Percentiles rank a stretch among this genome's conserved stretches.
These are phyloP conservation scores for Lanmaoa pseudosensibilis DNA, from an alignment of 768 basidiomycete species.

Conservation along the genomic window DNA sequence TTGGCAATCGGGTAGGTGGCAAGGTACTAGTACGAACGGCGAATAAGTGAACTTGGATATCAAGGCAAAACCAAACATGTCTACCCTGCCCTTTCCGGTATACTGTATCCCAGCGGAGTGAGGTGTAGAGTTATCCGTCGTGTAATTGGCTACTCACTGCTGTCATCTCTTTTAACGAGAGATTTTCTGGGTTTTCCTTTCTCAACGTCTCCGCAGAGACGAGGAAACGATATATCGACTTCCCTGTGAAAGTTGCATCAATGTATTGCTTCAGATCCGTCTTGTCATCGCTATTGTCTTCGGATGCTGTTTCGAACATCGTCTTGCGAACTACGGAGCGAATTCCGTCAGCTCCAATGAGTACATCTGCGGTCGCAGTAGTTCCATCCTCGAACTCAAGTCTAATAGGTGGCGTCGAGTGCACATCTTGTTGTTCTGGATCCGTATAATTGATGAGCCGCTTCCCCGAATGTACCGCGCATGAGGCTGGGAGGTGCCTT, in stretches of 20 bases:
- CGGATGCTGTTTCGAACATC: slow-evolving; percentile 20
- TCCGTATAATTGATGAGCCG: slow-evolving; percentile 19
- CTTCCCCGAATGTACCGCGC: slow-evolving; percentile 19
- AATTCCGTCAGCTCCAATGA: slow-evolving; percentile 49
- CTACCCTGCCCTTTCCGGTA: slow-evolving; percentile 10
- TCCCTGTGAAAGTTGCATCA: slow-evolving; percentile 43
- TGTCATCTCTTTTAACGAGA: slow-evolving; percentile 16
- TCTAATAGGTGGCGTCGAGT: slow-evolving; percentile 19
- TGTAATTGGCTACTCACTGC: slow-evolving; percentile 19
- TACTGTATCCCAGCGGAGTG: slow-evolving; percentile 17
- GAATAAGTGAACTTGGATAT: background rate
- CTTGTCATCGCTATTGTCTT: background rate
- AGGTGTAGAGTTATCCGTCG: background rate
- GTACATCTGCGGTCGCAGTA: slow-evolving; percentile 37
- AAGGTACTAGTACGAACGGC: slow-evolving; percentile 34
- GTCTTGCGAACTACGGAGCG: slow-evolving; percentile 28
- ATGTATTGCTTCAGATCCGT: slow-evolving; percentile 13
- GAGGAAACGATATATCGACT: slow-evolving; percentile 39
- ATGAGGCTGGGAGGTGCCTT: slow-evolving; percentile 19
- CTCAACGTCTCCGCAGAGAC: slow-evolving; percentile 35
- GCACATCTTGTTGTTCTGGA: slow-evolving; percentile 18
- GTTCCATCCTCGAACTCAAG: slow-evolving; percentile 19
- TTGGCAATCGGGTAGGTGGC: slow-evolving; percentile 41
- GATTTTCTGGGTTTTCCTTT: slow-evolving; percentile 21
- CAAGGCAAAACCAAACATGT: background rate